A percentile compares a stretch with the other conserved stretches of the same genome.
These are phyloP conservation scores for Babjeviella inositovora DNA, from an alignment of 805 yeast species.

Conservation along the genomic window DNA sequence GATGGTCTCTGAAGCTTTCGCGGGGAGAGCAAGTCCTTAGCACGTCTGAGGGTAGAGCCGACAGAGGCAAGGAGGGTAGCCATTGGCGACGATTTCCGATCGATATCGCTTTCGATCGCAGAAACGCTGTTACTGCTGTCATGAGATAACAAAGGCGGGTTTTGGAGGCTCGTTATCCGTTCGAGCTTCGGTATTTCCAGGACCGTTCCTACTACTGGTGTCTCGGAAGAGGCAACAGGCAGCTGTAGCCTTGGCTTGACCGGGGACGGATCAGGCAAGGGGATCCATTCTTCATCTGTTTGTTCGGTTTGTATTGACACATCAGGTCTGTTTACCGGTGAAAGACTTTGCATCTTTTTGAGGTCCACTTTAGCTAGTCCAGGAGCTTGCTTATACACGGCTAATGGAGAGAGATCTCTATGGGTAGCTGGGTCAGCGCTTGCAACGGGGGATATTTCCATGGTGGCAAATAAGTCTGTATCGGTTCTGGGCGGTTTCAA, in stretches of 20 bases:
- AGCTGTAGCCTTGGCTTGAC: conserved; percentile 1
- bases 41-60: too few species aligned
- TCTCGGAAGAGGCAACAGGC: not conserved
- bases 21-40: too few species aligned
- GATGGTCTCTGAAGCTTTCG: too few species aligned
- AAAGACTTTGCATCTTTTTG: conserved; percentile 1
- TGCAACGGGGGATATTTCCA: conserved; percentile 7
- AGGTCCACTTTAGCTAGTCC: conserved; percentile 1
- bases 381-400: not conserved
- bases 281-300: conserved; percentile 1
- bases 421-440: conserved; percentile 4
- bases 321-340: not conserved
- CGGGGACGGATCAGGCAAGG: conserved; percentile 1
- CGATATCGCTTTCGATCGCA: conserved; percentile 2
- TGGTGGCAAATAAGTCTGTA: conserved; percentile 8
- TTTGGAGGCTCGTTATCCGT: conserved; percentile 2
- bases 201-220: not conserved
- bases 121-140: too few species aligned
- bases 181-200: conserved; percentile 1
- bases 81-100: conserved; percentile 2
- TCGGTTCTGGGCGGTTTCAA: too few species aligned
- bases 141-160: too few species aligned
- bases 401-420: conserved; percentile 1
- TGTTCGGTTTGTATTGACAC: not conserved
- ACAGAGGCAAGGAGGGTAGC: too few species aligned